Conservation (phyloP, 371 early-diverging fungal species). For the Batkoa obscura region DNA sequence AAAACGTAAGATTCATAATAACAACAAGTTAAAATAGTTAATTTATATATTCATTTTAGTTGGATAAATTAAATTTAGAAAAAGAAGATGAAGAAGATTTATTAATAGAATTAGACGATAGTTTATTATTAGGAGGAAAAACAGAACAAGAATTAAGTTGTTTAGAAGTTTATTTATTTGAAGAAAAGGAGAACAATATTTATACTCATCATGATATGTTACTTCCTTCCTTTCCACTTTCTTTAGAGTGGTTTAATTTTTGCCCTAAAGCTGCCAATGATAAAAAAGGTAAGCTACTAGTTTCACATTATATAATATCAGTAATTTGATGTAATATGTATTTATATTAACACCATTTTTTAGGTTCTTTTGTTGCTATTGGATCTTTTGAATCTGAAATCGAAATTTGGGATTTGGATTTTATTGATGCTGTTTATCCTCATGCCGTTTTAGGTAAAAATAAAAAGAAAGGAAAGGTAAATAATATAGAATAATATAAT, state of each 20-base stretch:
- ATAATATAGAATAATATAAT: conserved; percentile 24
- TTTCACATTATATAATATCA: not conserved
- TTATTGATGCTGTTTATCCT: conserved; percentile 75
- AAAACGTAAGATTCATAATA: conserved; percentile 19
- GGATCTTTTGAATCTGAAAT: conserved; percentile 92
- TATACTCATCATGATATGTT: conserved; percentile 96
- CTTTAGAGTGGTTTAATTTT: conserved; percentile 12
- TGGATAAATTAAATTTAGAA: conserved; percentile 66
- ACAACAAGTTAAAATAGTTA: conserved; percentile 52
- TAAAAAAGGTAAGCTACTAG: not conserved
- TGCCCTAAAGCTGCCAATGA: not conserved
- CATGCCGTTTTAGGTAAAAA: conserved; percentile 65
- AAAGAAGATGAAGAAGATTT: conserved; percentile 27
- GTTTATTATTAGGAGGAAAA: conserved; percentile 71
- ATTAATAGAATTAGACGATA: conserved; percentile 28
- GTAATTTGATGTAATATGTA: too few relatives aligned
- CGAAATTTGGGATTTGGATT: conserved; percentile 93
- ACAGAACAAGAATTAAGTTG: conserved; percentile 91
- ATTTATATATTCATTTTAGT: conserved; percentile 46
- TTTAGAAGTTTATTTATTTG: conserved; percentile 76
- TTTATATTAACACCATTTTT: too few relatives aligned
- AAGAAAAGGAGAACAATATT: conserved; percentile 57
- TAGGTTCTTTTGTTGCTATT: conserved; percentile 75
- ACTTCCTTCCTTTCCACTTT: conserved; percentile 91
- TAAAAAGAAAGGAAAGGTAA: conserved; percentile 26